These are phyloP conservation scores for Sphaerulina vaccinii DNA, from an alignment of 2,329 filamentous ascomycete genomes.

Conservation along the genomic window DNA sequence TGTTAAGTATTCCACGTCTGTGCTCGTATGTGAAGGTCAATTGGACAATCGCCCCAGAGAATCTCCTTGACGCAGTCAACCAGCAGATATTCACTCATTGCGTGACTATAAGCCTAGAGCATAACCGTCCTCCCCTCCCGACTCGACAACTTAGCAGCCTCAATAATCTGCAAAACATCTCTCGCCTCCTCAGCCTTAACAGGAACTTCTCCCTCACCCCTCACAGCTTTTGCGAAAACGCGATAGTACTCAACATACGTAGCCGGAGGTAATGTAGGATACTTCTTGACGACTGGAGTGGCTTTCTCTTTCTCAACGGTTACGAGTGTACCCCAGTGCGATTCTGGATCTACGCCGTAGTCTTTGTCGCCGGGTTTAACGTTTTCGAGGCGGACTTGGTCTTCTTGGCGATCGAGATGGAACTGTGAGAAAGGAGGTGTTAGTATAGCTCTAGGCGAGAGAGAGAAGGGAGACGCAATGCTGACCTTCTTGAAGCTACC, in stretches of 20 bases:
- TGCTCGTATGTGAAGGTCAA: too few species aligned
- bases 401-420: conserved; percentile 71
- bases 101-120: too few species aligned
- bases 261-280: conserved; percentile 60
- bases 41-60: too few species aligned
- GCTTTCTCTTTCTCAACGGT: conserved; percentile 49
- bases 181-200: conserved; percentile 55
- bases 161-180: conserved; percentile 57
- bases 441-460: background rate
- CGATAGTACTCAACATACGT: conserved; percentile 70
- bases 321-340: conserved; percentile 60
- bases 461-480: background rate
- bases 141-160: conserved; percentile 56
- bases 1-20: too few species aligned
- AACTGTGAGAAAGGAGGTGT: conserved; percentile 35
- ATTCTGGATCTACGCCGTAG: conserved; percentile 64
- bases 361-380: conserved; percentile 58
- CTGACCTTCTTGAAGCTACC: conserved; percentile 71
- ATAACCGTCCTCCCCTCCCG: conserved; percentile 48
- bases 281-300: conserved; percentile 44
- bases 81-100: too few species aligned
- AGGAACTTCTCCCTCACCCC: conserved; percentile 53
- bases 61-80: too few species aligned
- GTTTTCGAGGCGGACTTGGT: conserved; percentile 62
- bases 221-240: conserved; percentile 52